These are phyloP conservation scores for Blastobotrys americana DNA, from an alignment of 805 yeast species.

Conservation along the genomic window DNA sequence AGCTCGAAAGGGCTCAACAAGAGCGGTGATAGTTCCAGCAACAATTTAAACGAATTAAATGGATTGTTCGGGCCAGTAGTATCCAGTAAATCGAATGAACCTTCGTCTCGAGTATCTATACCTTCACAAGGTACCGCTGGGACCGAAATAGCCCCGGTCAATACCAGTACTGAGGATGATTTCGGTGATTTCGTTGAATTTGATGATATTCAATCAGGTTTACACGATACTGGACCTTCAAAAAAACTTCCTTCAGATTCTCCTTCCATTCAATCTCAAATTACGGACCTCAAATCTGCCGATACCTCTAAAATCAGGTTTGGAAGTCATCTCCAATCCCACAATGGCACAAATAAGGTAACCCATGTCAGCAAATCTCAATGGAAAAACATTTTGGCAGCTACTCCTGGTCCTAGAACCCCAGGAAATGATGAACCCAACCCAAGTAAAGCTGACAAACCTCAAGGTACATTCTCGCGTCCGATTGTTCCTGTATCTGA, in stretches of 20 bases:
- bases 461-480: neutral
- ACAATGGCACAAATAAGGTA: constrained; percentile 3
- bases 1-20: neutral
- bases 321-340: constrained; percentile 17
- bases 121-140: too few relatives aligned
- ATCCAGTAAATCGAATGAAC: too few relatives aligned
- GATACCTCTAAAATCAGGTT: constrained; percentile 12
- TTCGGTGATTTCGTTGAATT: constrained; percentile 49
- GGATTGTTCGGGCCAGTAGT: too few relatives aligned
- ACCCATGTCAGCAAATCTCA: constrained; percentile 8
- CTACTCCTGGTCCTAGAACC: constrained; percentile 11
- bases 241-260: neutral
- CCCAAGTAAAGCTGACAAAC: neutral
- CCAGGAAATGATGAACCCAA: neutral
- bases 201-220: too few relatives aligned
- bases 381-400: constrained; percentile 17
- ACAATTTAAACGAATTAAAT: neutral
- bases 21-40: too few relatives aligned
- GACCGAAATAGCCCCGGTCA: too few relatives aligned
- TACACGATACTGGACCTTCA: too few relatives aligned
- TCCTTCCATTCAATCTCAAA: constrained; percentile 10
- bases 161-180: constrained; percentile 27
- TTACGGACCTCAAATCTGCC: constrained; percentile 8
- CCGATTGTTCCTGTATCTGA: neutral
- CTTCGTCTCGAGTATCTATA: too few relatives aligned